Evolutionary conservation across 176 grass and related monocot species (phyloP), one percentile per base, ranked within the genome.

Genomic region (Musa schizocarpa): DNA sequence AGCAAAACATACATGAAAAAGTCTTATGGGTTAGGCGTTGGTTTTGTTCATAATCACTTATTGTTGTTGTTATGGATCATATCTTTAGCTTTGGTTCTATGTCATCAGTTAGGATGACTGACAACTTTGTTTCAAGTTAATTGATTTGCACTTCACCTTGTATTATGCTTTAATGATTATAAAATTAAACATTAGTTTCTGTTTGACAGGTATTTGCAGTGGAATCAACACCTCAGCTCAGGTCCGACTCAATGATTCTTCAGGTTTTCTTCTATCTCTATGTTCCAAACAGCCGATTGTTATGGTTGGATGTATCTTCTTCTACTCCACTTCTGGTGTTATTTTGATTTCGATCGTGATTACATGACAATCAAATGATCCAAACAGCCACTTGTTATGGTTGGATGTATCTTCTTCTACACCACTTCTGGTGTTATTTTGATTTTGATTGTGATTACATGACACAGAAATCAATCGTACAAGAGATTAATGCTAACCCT

Each of bases 401-500:
- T 51, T 50, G 1, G 11, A 12, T 2, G 9, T 3, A 6, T 75
- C 16, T 57, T 58, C 8, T 34, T 48, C 13, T 58, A 34, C 59
- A 10, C 6, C 9, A 22, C n/a, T 19, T 34, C 24, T 75, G 14
- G 29, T 34, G 29, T 34, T 34, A 34, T 34, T 34, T 34, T 34
- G 29, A 34, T 34, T 34, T 34, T 24, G 1, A 25, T 51, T 65
- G 59, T 23, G 13, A 3, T 48, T 24, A 0, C 9, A 1, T 62
- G 29, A 64, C 9, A 13, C 87, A 96, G 90, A 59, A 85, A 22
- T 81, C 85, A 9, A 98, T 98, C 53, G 80, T 98, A 2, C 54
- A 89, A 52, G 75, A 81, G 9, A 71, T 98, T 63, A 98, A 93
- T 82, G 65, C 76, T 21, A 85, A 98, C 65, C 86, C 85, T 49